Evolutionary conservation across 176 grass and related monocot genomes (phyloP), one percentile per base, ranked within the genome.

Genomic region (Avena eriantha): DNA sequence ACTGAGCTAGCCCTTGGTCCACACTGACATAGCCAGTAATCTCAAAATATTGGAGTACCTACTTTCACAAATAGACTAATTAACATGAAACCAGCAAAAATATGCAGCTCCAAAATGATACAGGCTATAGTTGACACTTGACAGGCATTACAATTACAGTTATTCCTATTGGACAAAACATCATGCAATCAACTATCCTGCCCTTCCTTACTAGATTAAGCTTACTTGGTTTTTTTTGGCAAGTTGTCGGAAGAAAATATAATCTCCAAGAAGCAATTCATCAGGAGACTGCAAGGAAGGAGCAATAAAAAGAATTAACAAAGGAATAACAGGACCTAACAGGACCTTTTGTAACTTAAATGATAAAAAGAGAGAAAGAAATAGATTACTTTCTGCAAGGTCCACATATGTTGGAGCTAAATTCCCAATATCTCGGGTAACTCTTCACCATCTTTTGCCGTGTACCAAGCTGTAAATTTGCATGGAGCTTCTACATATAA

Each of bases 171-270:
- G 29, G 76, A 76, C 16, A 84, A 59, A 76, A 81, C 70, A 84
- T 31, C 31, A 80, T 69, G 73, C 69, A 76, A 34, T 26, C 58
- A 51, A 70, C 50, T 81, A 85, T 17, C 47, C 4, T 70, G 80
- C 33, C 81, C 68, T 80, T 59, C 69, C 68, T 80, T 50, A 23
- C 80, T 18, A 76, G 19, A 69, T 60, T 82, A 80, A 84, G 69
- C 76, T 84, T 91, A 80, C 66, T 80, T 91, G 80, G 65, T 66
- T 67, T 58, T 90, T 81, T 81, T 82, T 43, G 31, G 58, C 19
- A 50, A 68, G 70, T 77, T 86, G 29, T 81, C 58, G 59, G 48
- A 80, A 80, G 89, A 80, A 84, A 80, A 11, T 39, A 83, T 79
- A 49, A 84, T 60, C 68, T 75, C 58, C 48, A 63, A 22, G n/a